phyloP scores from a whole-genome alignment of 169 alveolate species.

The Plasmodium falciparum region DNA sequence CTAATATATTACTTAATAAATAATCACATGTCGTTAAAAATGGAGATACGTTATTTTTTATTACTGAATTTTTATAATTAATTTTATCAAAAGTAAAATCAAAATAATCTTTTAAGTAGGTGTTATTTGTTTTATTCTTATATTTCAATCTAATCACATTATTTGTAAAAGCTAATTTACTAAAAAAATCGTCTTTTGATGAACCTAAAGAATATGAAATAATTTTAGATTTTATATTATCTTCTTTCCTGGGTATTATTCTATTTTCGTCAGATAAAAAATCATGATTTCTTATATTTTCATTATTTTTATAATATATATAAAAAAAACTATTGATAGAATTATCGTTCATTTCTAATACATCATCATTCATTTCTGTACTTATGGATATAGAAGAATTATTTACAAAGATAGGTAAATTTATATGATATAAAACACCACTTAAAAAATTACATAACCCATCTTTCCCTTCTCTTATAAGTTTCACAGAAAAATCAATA shows the following conservation, averaged over 20 bases:
- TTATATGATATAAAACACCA: slow-evolving; percentile 85
- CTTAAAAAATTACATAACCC: slow-evolving; percentile 88
- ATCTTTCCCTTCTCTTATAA: slow-evolving; percentile 85
- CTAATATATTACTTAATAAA: slow-evolving; percentile 60
- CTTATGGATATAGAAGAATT: slow-evolving; percentile 42
- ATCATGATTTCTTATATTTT: slow-evolving; percentile 7
- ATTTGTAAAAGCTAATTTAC: slow-evolving; percentile 70
- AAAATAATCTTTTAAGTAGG: slow-evolving; percentile 43
- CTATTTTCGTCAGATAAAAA: slow-evolving; percentile 62
- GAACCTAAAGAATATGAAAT: slow-evolving; percentile 72
- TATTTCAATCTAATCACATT: slow-evolving; percentile 65
- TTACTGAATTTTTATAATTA: slow-evolving; percentile 12
- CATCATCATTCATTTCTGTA: slow-evolving; percentile 50
- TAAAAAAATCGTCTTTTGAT: slow-evolving; percentile 59
- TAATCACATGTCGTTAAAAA: slow-evolving; percentile 64
- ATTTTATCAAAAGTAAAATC: slow-evolving; percentile 73
- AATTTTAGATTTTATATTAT: slow-evolving; percentile 60
- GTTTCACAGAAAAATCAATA: slow-evolving; percentile 79
- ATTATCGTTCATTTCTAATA: slow-evolving; percentile 4
- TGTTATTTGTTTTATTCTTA: slow-evolving; percentile 38
- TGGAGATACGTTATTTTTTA: slow-evolving; percentile 53
- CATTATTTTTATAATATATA: slow-evolving; percentile 53
- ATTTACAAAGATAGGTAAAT: slow-evolving; percentile 88
- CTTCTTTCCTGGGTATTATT: slow-evolving; percentile 18
- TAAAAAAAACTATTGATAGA: slow-evolving; percentile 40